These are phyloP conservation scores for Tuber borchii DNA, from an alignment of 495 filamentous ascomycete genomes.

Conservation along the genomic window DNA sequence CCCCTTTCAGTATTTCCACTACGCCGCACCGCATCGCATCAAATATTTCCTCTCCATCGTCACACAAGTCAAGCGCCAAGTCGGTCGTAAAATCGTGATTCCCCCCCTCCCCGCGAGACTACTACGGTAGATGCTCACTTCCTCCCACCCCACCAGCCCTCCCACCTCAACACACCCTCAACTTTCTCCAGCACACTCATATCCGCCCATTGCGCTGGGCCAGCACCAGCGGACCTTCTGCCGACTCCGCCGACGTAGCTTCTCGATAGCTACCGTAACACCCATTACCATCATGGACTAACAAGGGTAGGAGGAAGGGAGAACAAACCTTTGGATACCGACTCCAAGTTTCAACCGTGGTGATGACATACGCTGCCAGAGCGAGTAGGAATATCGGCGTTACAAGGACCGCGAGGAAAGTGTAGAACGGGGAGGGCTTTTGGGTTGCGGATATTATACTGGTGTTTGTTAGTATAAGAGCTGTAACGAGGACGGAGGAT, in stretches of 20 bases:
- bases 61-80: background rate
- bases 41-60: background rate
- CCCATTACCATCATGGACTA: background rate
- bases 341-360: background rate
- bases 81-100: background rate
- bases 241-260: background rate
- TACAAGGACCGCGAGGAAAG: background rate
- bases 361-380: background rate
- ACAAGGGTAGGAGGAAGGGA: background rate
- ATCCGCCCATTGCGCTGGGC: background rate
- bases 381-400: background rate
- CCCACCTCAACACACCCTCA: slow-evolving; percentile 1
- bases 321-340: background rate
- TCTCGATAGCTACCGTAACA: background rate
- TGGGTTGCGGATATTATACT: background rate
- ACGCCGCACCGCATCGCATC: background rate
- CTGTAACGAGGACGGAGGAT: background rate
- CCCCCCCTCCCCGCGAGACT: background rate
- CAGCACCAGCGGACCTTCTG: background rate
- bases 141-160: slow-evolving; percentile 2
- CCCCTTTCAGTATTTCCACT: background rate
- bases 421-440: slow-evolving; percentile 2
- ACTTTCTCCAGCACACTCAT: slow-evolving; percentile 1
- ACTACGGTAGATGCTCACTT: background rate
- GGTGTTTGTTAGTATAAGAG: background rate